Evolutionary conservation across 441 rosid species (phyloP).

Genomic region (Melastoma candidum): DNA sequence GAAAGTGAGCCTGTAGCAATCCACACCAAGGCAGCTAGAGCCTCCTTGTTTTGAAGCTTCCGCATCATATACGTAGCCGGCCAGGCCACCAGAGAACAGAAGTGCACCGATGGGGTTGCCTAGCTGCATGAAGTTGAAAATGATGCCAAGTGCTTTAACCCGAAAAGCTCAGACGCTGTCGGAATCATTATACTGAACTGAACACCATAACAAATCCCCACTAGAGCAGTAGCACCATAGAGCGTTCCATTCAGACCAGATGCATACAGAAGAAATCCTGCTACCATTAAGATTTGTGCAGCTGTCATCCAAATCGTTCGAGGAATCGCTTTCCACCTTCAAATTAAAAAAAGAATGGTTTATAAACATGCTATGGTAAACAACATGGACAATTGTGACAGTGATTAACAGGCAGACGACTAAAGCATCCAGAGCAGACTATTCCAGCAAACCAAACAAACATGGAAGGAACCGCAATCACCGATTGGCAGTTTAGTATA

Average conservation of each 20-base stretch:
- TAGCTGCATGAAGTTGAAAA: slow-evolving; percentile 56
- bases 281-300: slow-evolving; percentile 45
- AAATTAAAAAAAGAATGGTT: too few species aligned
- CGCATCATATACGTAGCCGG: slow-evolving; percentile 64
- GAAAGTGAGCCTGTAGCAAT: slow-evolving; percentile 74
- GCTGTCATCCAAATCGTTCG: slow-evolving; percentile 78
- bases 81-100: slow-evolving; percentile 71
- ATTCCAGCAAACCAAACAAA: too few species aligned
- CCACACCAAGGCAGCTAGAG: slow-evolving; percentile 57
- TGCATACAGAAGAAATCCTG: slow-evolving; percentile 52
- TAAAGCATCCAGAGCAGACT: too few species aligned
- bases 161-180: slow-evolving; percentile 85
- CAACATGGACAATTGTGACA: too few species aligned
- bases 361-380: too few species aligned
- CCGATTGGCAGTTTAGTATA: too few species aligned
- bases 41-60: slow-evolving; percentile 83
- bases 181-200: slow-evolving; percentile 64
- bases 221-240: slow-evolving; percentile 54
- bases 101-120: slow-evolving; percentile 89
- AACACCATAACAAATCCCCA: slow-evolving; percentile 69
- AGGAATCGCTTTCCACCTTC: slow-evolving; percentile 29
- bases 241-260: slow-evolving; percentile 44
- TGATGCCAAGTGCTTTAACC: slow-evolving; percentile 76
- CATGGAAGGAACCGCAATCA: neutral
- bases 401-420: too few species aligned